Percentiles rank a stretch among this genome's conserved stretches.
These are phyloP conservation scores for Neofusicoccum ribis DNA, from an alignment of 2,329 filamentous ascomycete genomes.

Conservation along the genomic window DNA sequence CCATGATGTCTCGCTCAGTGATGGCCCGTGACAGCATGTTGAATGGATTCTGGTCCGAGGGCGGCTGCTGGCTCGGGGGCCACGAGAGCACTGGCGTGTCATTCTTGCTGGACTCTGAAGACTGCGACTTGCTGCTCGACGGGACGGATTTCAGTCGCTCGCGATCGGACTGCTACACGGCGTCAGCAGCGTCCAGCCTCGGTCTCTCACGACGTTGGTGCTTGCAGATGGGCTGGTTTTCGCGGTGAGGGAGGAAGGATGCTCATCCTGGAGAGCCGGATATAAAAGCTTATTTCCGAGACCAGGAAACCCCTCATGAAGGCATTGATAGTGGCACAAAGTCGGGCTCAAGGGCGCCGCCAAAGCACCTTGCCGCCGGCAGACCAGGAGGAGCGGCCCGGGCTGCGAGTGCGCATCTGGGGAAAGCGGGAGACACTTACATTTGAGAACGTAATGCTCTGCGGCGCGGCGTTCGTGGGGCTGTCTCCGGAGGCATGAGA, in stretches of 20 bases:
- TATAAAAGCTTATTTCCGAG: constrained; percentile 4
- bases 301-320: neutral
- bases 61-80: neutral
- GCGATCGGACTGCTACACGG: neutral
- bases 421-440: neutral
- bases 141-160: constrained; percentile 12
- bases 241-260: neutral
- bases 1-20: constrained; percentile 21
- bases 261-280: neutral
- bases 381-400: neutral
- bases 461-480: constrained; percentile 1
- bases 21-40: constrained; percentile 20
- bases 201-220: neutral
- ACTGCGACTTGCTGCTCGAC: constrained; percentile 12
- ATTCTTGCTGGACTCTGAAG: constrained; percentile 16
- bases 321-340: neutral
- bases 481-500: constrained; percentile 17
- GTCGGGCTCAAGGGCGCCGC: neutral
- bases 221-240: too few species aligned
- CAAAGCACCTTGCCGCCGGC: neutral
- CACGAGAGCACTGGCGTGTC: neutral
- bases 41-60: constrained; percentile 18
- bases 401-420: neutral
- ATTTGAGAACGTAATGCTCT: constrained; percentile 15
- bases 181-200: neutral